Evolutionary conservation across 345 rosid genomes (phyloP).

Genomic region (Linum usitatissimum): DNA sequence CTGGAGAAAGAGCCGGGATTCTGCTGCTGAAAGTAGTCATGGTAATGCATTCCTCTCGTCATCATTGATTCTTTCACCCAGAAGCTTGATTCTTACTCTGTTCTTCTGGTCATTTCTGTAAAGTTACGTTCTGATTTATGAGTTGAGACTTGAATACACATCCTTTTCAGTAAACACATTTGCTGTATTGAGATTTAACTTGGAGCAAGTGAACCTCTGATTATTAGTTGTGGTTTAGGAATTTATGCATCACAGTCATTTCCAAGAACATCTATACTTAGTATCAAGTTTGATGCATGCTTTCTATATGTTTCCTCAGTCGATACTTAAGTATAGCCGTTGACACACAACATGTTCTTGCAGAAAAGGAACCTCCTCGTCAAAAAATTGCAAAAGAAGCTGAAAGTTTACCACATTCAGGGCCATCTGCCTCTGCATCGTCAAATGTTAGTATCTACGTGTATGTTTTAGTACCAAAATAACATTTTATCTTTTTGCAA

Average conservation of each 20-base stretch:
- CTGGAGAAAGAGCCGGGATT: slow-evolving; percentile 44
- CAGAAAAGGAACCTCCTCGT: slow-evolving; percentile 13
- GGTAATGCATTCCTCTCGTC: slow-evolving; percentile 22
- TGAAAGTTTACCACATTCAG: slow-evolving; percentile 34
- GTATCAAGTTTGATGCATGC: not conserved
- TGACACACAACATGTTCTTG: not conserved
- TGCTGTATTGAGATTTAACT: no score
- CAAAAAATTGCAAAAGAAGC: slow-evolving; percentile 34
- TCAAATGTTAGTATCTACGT: slow-evolving; percentile 34
- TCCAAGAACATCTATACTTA: not conserved
- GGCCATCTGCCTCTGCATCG: slow-evolving; percentile 25
- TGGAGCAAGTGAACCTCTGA: no score
- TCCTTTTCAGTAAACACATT: no score
- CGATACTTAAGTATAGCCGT: not conserved
- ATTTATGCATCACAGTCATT: not conserved
- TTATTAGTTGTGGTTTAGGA: no score
- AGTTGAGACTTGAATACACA: no score
- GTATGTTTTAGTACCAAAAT: slow-evolving; percentile 1
- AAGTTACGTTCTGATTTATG: no score
- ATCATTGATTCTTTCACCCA: not conserved
- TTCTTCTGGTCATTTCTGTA: not conserved
- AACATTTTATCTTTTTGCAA: not conserved
- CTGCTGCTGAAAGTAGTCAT: slow-evolving; percentile 16
- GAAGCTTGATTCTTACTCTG: not conserved
- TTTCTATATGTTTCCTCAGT: not conserved